These are phyloP conservation scores for Colletotrichum sp. DNA, from an alignment of 2,329 filamentous ascomycete genomes.

Conservation along the genomic window DNA sequence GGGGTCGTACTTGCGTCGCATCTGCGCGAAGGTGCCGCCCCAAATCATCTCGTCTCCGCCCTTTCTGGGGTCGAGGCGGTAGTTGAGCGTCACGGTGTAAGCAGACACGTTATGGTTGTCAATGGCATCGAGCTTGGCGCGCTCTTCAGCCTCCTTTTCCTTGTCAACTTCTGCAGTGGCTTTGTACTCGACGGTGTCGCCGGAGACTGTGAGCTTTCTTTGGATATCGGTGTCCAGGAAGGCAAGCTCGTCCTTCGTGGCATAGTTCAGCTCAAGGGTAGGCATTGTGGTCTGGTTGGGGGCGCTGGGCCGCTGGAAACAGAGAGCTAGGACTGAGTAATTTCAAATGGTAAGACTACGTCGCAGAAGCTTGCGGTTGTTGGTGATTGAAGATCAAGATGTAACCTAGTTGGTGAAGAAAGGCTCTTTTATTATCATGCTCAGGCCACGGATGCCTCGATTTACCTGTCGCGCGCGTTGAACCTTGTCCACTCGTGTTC, in stretches of 20 bases:
- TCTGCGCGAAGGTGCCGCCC: constrained; percentile 6
- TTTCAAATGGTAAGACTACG: background rate
- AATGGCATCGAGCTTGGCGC: background rate
- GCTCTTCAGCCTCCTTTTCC: background rate
- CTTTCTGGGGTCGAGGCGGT: background rate
- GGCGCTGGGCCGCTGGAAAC: background rate
- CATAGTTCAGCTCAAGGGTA: constrained; percentile 4
- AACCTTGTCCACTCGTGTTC: background rate
- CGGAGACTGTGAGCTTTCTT: background rate
- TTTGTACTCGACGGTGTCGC: background rate
- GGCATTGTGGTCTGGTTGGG: background rate
- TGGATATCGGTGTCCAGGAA: background rate
- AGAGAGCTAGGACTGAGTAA: background rate
- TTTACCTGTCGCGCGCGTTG: background rate
- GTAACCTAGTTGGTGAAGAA: background rate
- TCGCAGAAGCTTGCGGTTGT: rapidly evolving
- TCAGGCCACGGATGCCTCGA: background rate
- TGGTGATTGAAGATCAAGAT: background rate
- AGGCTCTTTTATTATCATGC: background rate
- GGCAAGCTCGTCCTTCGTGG: background rate
- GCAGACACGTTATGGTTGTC: background rate
- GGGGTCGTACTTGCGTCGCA: constrained; percentile 3
- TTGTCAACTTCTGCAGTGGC: background rate
- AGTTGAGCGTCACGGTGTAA: background rate
- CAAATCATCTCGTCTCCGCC: constrained; percentile 3